A percentile compares a stretch with the other conserved stretches of the same genome.
Conservation (phyloP, 1,139 yeast species). For the Zygosaccharomyces sapae region DNA sequence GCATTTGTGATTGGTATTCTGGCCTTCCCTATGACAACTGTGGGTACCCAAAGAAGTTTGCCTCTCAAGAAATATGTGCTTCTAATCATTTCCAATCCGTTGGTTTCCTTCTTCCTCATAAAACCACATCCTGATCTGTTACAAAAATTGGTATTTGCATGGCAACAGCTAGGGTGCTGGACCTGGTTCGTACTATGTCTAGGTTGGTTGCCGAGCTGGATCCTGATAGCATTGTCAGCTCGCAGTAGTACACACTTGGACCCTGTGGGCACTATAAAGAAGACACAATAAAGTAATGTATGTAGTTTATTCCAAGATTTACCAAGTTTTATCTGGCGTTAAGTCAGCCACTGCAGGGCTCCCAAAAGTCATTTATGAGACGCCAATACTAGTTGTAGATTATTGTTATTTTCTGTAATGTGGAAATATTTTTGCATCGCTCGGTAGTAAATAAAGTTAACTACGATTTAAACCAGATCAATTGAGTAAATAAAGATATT, state of each 20-base stretch:
- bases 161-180: slow-evolving; percentile 75
- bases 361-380: too few relatives aligned
- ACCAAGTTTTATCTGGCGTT: neutral
- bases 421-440: neutral
- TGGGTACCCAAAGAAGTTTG: slow-evolving; percentile 36
- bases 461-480: neutral
- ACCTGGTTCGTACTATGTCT: slow-evolving; percentile 74
- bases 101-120: slow-evolving; percentile 41
- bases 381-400: too few relatives aligned
- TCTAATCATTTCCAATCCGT: slow-evolving; percentile 52
- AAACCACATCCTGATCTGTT: slow-evolving; percentile 38
- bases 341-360: too few relatives aligned
- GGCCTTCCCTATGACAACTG: slow-evolving; percentile 67
- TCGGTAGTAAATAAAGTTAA: neutral
- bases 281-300: slow-evolving; percentile 9
- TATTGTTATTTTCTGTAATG: neutral
- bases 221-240: slow-evolving; percentile 42
- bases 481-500: neutral
- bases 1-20: slow-evolving; percentile 66
- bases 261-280: slow-evolving; percentile 5
- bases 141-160: slow-evolving; percentile 54
- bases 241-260: slow-evolving; percentile 6
- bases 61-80: slow-evolving; percentile 29
- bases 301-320: neutral
- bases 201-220: slow-evolving; percentile 86